A percentile compares a stretch with the other conserved stretches of the same genome.
phyloP scores from a whole-genome alignment of 495 filamentous ascomycete species.

The Darksidea phi region DNA sequence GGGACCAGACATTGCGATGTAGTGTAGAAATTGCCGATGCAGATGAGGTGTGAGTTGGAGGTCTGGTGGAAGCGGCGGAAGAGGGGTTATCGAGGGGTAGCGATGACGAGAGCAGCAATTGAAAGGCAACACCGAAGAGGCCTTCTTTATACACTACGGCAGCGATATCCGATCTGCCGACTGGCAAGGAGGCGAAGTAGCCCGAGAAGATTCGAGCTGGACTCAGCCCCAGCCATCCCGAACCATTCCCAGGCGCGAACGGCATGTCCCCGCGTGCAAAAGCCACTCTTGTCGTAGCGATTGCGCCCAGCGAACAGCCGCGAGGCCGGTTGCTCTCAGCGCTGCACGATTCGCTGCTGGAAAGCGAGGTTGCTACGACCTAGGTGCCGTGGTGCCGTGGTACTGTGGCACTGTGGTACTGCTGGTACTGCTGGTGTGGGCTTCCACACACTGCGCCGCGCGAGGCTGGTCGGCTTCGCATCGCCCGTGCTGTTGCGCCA shows the following conservation, averaged over 20 bases:
- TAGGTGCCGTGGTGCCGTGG: too few species aligned
- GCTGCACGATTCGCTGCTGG: too few species aligned
- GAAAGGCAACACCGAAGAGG: too few species aligned
- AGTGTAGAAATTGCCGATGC: background rate
- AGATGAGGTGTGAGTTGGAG: constrained; percentile 10
- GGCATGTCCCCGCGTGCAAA: constrained; percentile 1
- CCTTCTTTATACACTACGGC: constrained; percentile 11
- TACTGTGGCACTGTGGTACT: too few species aligned
- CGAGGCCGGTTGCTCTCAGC: too few species aligned
- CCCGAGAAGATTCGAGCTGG: constrained; percentile 8
- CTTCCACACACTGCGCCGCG: too few species aligned
- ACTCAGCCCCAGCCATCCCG: constrained; percentile 34
- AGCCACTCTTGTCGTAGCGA: constrained; percentile 1
- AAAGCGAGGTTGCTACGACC: too few species aligned
- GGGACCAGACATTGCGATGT: constrained; percentile 47
- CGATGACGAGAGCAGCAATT: background rate
- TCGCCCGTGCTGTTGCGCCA: background rate
- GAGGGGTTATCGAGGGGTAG: constrained; percentile 1
- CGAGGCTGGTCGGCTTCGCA: background rate
- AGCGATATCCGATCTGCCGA: constrained; percentile 18
- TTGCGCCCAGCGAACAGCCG: background rate
- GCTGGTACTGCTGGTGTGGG: too few species aligned
- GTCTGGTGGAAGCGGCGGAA: background rate
- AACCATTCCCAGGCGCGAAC: background rate
- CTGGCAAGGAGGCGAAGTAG: constrained; percentile 27